Evolutionary conservation across 768 basidiomycete species (phyloP).

Genomic region (Tricholoma furcatifolium): DNA sequence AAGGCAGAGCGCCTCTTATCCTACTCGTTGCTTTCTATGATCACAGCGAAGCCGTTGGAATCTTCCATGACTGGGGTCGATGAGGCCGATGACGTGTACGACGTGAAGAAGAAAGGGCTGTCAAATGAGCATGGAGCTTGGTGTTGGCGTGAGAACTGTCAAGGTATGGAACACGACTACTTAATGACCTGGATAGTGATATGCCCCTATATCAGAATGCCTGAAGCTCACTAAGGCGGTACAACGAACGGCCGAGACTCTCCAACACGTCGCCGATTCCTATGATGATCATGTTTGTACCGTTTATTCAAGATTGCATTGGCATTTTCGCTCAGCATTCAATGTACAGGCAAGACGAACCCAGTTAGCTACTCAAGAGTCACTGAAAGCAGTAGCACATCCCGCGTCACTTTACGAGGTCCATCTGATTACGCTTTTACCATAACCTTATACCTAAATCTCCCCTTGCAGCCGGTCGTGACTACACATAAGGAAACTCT

Average conservation of each 20-base stretch:
- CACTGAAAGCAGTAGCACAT: constrained; percentile 74
- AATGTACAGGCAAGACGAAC: constrained; percentile 62
- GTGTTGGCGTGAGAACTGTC: constrained; percentile 84
- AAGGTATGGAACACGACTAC: constrained; percentile 39
- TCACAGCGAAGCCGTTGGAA: constrained; percentile 65
- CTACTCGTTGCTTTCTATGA: constrained; percentile 70
- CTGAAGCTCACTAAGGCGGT: constrained; percentile 76
- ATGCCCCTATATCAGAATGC: constrained; percentile 48
- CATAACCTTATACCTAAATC: not conserved
- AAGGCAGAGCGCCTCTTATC: constrained; percentile 73
- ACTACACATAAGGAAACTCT: constrained; percentile 76
- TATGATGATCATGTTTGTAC: constrained; percentile 73
- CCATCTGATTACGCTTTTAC: not conserved
- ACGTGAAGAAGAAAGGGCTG: constrained; percentile 48
- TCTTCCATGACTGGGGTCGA: constrained; percentile 46
- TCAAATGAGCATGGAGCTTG: constrained; percentile 75
- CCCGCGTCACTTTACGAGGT: constrained; percentile 73
- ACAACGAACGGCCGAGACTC: constrained; percentile 69
- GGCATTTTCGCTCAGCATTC: not conserved
- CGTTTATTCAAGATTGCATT: not conserved
- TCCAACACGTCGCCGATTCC: constrained; percentile 74
- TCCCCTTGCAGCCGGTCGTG: constrained; percentile 52
- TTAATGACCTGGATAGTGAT: not conserved
- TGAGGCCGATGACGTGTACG: constrained; percentile 45
- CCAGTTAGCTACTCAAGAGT: constrained; percentile 73